phyloP scores from a whole-genome alignment of 2,329 filamentous ascomycete genomes.

The Scleromitrula shiraiana region DNA sequence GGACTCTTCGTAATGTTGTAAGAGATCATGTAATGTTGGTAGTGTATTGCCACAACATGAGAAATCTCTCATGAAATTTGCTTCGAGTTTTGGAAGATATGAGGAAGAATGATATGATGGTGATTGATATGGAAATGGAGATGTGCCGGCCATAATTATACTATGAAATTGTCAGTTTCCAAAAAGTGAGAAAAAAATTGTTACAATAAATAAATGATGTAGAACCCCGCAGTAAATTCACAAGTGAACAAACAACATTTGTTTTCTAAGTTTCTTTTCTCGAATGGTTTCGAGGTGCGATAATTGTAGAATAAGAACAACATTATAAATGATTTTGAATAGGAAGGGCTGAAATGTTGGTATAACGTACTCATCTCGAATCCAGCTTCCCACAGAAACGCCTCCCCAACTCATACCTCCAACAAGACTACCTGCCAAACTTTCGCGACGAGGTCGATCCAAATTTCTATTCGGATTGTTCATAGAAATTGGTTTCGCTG shows the following conservation, averaged over 20 bases:
- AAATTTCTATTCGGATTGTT: slow-evolving; percentile 54
- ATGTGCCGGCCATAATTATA: slow-evolving; percentile 92
- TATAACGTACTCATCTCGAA: slow-evolving; percentile 86
- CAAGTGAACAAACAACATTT: neutral
- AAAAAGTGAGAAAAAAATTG: neutral
- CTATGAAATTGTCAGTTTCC: slow-evolving; percentile 39
- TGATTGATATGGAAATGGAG: slow-evolving; percentile 85
- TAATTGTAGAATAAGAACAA: neutral
- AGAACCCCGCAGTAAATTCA: neutral
- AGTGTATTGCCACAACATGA: slow-evolving; percentile 86
- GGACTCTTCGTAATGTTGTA: slow-evolving; percentile 94
- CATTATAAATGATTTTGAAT: neutral
- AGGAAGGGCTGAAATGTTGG: neutral
- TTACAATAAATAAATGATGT: neutral
- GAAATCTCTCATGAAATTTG: slow-evolving; percentile 96
- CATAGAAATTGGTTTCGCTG: slow-evolving; percentile 60
- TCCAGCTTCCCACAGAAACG: slow-evolving; percentile 92
- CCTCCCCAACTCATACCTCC: slow-evolving; percentile 96
- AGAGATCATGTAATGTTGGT: slow-evolving; percentile 84
- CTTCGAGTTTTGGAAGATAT: slow-evolving; percentile 91
- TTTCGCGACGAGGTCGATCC: slow-evolving; percentile 52
- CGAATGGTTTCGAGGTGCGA: too few relatives aligned
- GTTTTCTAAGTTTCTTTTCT: too few relatives aligned
- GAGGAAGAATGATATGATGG: slow-evolving; percentile 95
- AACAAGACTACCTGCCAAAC: slow-evolving; percentile 55